Base-by-base conservation (phyloP, 1,139 yeast species). In the Geotrichum restrictum region DNA sequence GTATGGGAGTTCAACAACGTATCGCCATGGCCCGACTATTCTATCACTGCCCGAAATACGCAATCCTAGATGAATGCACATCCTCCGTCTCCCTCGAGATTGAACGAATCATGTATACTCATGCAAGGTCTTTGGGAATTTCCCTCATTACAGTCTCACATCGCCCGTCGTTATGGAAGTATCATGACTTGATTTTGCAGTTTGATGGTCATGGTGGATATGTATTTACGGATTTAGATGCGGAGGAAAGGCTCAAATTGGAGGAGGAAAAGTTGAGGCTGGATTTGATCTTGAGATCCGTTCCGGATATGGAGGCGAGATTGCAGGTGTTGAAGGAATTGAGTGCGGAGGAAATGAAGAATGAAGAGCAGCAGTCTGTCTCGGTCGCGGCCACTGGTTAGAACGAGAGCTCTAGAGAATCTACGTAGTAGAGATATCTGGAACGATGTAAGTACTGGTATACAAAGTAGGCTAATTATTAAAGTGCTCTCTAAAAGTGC, bases 31-130 rank as follows among this genome's bases (percentile, higher is more conserved):
- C 95, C 1, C 78, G 97, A 62, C 75, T 91, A 68, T 91, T 86
- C 65, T 91, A 89, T 65, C 97, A 91, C 67, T 79, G 78, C 63
- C 98, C 98, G 1, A 85, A 82, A 69, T 91, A 88, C 74, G 97
- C 97, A 0, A 96, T 91, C 29, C 74, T 91, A 59, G 98, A 91
- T 70, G 97, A 91, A 71, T 91, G 97, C 69, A 91, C 98, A 0
- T 88, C 96, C 5, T 93, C 96, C 1, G 95, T 89, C 1, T 83
- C 96, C 0, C 87, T 95, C 19, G 88, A 85, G 58, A 85, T 89
- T 82, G 98, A 91, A 67, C 88, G 85, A 57, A 82, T 83, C 61
- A 88, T 93, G 88, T 91, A 91, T 66, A 71, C 81, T 50, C 88
- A 87, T 65, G 96, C 97, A 0, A 88, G 85, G 64, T 74, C 77